Evolutionary conservation across 2,329 filamentous ascomycete genomes (phyloP), one percentile per base, ranked within the genome.

Genomic region (Pleoardoris graminearum): DNA sequence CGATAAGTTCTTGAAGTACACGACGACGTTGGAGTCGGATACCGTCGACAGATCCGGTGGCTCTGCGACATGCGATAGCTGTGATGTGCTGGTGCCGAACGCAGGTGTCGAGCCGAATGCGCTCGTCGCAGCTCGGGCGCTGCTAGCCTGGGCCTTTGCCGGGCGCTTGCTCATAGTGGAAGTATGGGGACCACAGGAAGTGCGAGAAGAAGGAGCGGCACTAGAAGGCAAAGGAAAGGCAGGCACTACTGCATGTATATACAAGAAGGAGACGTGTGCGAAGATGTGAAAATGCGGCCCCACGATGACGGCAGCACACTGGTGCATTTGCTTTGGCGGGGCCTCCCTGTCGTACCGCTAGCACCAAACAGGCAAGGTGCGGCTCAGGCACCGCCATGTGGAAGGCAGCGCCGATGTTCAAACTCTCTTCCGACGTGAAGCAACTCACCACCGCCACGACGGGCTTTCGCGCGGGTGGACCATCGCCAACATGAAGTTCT

Each of bases 1-100:
- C 45, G 87, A 82, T 3, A 97, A 76, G 63, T 95, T 96, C 75
- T 97, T 96, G 77, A 97, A 90, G n/a, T 87, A 85, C 12, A 97
- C 91, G 32, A 93, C 85, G 32, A 93, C 80, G 66, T 94, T 89
- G 7, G 91, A 82, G 63, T 96, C 87, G 38, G 86, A 88, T 54
- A 99, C 85, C 37, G 77, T 78, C 29, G 86, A 85, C 61, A 96
- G 84, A 66, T 96, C 88, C 42, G 90, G 89, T 8, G 91, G 90
- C 66, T 96, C 91, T 48, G 89, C 81, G 47, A 97, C 84, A 76
- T 96, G 97, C 38, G 92, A 96, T 33, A 99, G 81, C 38, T 78
- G 77, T n/a, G 85, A 87, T 2, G 81, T 76, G 23, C 78, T 76
- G 48, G 72, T 70, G 43, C 77, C 76, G 49, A 79, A 77, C 10